Evolutionary conservation across 179 eudicot genomes (phyloP), one percentile per base, ranked within the genome.

Genomic region (Sideroxylon spinosum): DNA sequence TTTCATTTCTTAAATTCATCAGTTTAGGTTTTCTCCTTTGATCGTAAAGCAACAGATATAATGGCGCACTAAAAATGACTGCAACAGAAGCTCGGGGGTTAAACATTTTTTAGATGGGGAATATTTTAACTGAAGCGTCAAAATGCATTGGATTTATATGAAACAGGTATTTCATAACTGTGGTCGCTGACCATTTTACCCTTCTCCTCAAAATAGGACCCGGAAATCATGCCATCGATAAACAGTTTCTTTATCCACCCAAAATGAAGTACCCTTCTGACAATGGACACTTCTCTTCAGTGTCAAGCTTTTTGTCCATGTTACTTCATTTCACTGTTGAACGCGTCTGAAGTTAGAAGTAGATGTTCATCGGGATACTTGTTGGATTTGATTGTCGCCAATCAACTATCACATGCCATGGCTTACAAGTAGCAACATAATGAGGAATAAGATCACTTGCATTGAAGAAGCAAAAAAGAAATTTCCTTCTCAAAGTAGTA

Each of bases 191-290:
- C 78, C 97, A 94, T 80, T 73, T 78, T 12, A 78, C 91, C 23
- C 86, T 68, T 80, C 86, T 90, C 28, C 92, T 93, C 55, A 81
- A 78, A 75, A 91, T 6, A 73, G 89, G 1, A 90, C 37, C 93
- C 96, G 0, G 90, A 92, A 82, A 89, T 91, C 85, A 91, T 92
- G 95, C 97, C 97, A 64, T 71, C 87, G 55, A 67, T 93, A 84
- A 91, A 93, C 82, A 79, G 81, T 46, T 90, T 91, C 84, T 92
- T 94, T 72, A 25, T 90, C 20, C 86, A 90, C 19, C 92, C 95
- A 28, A 76, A 88, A 25, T 80, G 20, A 67, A 10, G n/a, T 37
- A 37, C 53, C 61, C 17, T 55, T 13, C 63, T 32, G 44, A 7
- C 73, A 77, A 14, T 49, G 29, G 75, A 37, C 32, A 23, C 72